Evolutionary conservation across 257 asterid genomes (phyloP), one percentile per base, ranked within the genome.

Genomic region (Penstemon eatonii): DNA sequence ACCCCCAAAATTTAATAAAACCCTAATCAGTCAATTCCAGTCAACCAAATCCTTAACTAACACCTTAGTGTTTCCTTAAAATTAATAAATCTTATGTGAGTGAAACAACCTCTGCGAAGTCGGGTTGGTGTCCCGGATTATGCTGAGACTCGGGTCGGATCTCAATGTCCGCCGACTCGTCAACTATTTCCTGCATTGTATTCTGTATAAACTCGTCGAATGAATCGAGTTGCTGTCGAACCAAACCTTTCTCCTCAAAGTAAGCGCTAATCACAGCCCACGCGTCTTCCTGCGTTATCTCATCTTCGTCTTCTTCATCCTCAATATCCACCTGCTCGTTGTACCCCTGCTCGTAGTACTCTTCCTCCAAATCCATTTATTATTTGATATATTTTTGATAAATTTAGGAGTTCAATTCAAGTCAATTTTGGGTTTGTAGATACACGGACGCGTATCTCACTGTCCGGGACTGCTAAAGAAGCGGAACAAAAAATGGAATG

Each of bases 221-320:
- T 0, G 99, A 93, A 60, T 93, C 99, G 8, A 93, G 86, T 72
- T 93, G 99, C 58, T 93, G 99, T 2, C 99, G 86, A 65, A 93
- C 99, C 72, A 93, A 73, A 65, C 99, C 99, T 73, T 93, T 93
- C 78, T 88, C 97, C 72, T 93, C 99, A 36, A 93, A 93, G 70
- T 90, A 93, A 19, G 99, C 97, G 61, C 98, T 93, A 65, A 93
- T 93, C 0, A 93, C 99, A 0, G 99, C 88, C 99, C 99, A 93
- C 3, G 99, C 97, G 44, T 93, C 97, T 68, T 93, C 99, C 83
- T 93, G 99, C 9, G 96, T 86, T 5, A 93, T 93, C 68, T 93
- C 99, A 39, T 90, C 89, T 5, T 93, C 90, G 3, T 80, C 87
- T 0, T 79, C 87, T 0, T 80, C 94, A 37, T 76, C 82, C 0